phyloP scores from a whole-genome alignment of 192 early-diverging fungal genomes.

The Coemansia sp. region DNA sequence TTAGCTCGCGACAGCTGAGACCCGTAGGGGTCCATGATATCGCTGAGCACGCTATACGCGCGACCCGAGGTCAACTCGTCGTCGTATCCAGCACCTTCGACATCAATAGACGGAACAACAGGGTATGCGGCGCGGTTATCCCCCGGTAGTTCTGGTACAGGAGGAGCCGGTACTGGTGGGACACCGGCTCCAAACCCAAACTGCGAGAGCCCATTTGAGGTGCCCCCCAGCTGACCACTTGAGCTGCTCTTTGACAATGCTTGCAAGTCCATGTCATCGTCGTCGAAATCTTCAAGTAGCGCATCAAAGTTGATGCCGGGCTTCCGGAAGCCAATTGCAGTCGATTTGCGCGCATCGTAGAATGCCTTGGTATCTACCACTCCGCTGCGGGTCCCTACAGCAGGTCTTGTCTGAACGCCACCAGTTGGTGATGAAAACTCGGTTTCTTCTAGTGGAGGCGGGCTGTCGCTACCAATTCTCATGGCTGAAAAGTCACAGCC shows the following conservation, averaged over 20 bases:
- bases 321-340: constrained; percentile 36
- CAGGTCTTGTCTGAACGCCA: not conserved
- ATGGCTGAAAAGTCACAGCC: constrained; percentile 2
- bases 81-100: not conserved
- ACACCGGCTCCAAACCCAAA: constrained; percentile 23
- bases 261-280: constrained; percentile 17
- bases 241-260: constrained; percentile 10
- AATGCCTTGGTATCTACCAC: constrained; percentile 14
- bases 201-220: constrained; percentile 9
- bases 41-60: constrained; percentile 38
- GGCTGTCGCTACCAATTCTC: constrained; percentile 3
- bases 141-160: constrained; percentile 17
- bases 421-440: not conserved
- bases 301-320: constrained; percentile 51
- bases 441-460: not conserved
- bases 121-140: constrained; percentile 10
- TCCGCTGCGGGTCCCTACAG: not conserved
- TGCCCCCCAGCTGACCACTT: not conserved
- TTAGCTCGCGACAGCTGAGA: constrained; percentile 18
- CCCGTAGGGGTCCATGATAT: constrained; percentile 49
- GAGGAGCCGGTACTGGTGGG: constrained; percentile 19
- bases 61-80: constrained; percentile 37
- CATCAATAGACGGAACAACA: not conserved
- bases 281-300: constrained; percentile 40
- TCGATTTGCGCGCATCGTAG: constrained; percentile 46